Evolutionary conservation across 768 basidiomycete species (phyloP).

Genomic region (Leccinum incarnatum): DNA sequence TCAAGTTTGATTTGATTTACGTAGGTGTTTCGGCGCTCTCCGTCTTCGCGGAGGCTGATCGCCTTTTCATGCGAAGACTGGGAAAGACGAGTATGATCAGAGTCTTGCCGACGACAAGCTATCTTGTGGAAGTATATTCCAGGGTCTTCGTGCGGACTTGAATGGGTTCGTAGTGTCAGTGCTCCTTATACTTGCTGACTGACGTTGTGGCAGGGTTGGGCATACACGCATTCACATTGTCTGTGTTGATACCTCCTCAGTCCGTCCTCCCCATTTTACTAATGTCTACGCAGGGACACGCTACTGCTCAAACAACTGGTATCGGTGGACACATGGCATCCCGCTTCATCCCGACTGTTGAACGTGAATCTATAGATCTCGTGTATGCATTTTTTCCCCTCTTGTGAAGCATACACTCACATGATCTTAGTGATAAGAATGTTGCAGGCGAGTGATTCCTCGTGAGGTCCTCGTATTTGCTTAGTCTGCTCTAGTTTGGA

Average conservation of each 20-base stretch:
- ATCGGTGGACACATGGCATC: slow-evolving; percentile 20
- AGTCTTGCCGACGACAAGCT: slow-evolving; percentile 65
- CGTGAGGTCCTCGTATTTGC: no score
- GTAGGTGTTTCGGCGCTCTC: slow-evolving; percentile 5
- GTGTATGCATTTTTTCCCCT: slow-evolving; percentile 1
- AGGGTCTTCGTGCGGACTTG: slow-evolving; percentile 82
- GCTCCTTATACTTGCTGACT: background rate
- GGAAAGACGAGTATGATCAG: slow-evolving; percentile 75
- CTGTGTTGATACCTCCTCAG: background rate
- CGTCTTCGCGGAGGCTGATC: background rate
- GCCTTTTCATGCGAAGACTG: slow-evolving; percentile 50
- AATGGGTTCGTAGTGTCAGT: slow-evolving; percentile 56
- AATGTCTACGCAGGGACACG: slow-evolving; percentile 6
- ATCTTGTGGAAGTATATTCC: slow-evolving; percentile 78
- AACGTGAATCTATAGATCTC: slow-evolving; percentile 17
- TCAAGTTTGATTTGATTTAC: slow-evolving; percentile 84
- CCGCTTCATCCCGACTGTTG: slow-evolving; percentile 15
- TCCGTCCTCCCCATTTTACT: background rate
- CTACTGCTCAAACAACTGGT: slow-evolving; percentile 14
- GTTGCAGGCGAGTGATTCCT: slow-evolving; percentile 2
- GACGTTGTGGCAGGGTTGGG: slow-evolving; percentile 4
- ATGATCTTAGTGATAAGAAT: slow-evolving; percentile 7
- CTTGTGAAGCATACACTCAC: background rate
- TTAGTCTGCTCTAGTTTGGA: slow-evolving; percentile 63
- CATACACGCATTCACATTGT: slow-evolving; percentile 17